Percentiles rank a stretch among this genome's conserved stretches.
phyloP scores from a whole-genome alignment of 2,329 filamentous ascomycete species.

The Xylariaceae sp. region DNA sequence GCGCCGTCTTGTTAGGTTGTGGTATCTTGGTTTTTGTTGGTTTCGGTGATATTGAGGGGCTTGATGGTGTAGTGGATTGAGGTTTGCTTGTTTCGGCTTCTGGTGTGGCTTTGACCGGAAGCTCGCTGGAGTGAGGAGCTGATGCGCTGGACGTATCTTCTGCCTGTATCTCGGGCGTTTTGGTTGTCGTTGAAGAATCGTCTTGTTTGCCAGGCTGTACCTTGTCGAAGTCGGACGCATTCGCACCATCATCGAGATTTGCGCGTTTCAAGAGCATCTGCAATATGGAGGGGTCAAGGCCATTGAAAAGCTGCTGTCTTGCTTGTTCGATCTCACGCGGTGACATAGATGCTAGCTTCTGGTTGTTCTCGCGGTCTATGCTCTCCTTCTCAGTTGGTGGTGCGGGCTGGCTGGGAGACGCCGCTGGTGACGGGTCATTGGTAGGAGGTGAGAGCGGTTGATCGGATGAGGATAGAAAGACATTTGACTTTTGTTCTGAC shows the following conservation, averaged over 20 bases:
- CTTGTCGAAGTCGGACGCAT: conserved; percentile 41
- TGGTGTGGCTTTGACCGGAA: not conserved
- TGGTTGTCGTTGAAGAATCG: conserved; percentile 7
- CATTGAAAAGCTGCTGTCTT: conserved; percentile 73
- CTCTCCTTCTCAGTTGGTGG: conserved; percentile 59
- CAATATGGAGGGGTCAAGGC: conserved; percentile 70
- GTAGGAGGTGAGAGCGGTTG: conserved; percentile 18
- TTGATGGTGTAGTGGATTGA: conserved; percentile 10
- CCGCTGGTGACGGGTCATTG: conserved; percentile 16
- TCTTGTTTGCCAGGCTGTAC: conserved; percentile 9
- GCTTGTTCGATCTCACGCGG: conserved; percentile 76
- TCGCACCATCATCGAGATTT: conserved; percentile 63
- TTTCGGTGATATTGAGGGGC: conserved; percentile 2
- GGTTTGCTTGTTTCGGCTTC: conserved; percentile 11
- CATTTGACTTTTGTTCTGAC: conserved; percentile 20
- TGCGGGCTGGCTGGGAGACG: conserved; percentile 20
- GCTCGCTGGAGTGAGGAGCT: not conserved
- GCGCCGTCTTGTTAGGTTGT: conserved; percentile 19
- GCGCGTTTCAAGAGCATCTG: conserved; percentile 73
- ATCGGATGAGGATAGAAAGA: conserved; percentile 18
- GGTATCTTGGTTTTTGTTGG: not conserved
- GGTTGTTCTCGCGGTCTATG: conserved; percentile 81
- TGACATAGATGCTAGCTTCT: conserved; percentile 73
- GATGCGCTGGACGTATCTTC: conserved; percentile 20
- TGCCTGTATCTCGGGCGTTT: conserved; percentile 19